Evolutionary conservation across 2,329 filamentous ascomycete genomes (phyloP), one percentile per base, ranked within the genome.

Genomic region (Cercospora janseana): DNA sequence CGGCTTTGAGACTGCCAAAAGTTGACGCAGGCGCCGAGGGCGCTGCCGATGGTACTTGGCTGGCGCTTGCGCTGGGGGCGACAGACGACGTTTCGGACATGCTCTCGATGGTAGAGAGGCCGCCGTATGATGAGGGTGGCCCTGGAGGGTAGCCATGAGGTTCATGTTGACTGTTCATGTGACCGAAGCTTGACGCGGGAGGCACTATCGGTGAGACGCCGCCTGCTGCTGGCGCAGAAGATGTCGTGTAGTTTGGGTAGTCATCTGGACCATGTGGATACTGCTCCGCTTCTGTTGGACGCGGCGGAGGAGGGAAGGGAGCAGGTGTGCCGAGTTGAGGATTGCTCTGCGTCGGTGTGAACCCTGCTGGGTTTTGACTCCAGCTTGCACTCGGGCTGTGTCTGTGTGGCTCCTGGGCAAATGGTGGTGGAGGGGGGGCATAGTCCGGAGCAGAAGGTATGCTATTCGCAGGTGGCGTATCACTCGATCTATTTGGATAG

Each of bases 1-100:
- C 65, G 6, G 58, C 56, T 27, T 65, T 65, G 4, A 67, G 46
- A 26, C 62, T 65, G 4, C 55, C 52, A 13, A 61, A 48, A 6
- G 52, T 37, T 7, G 49, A 43, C 6, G 38, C 32, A 0, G 43
- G 26, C n/a, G 32, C 42, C 9, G 44, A 47, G 5, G 44, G 44
- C 6, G 44, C 16, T 6, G 44, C 44, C 20, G 44, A 47, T 27
- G 34, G 44, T 31, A 37, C 27, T 43, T 46, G 24, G 21, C 20
- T 13, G 27, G 43, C 23, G 43, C 37, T 35, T 18, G 49, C 43
- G 23, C 43, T 35, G 21, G 49, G 28, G 3, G 44, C 44, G 5
- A 47, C 32, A n/a, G 44, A 47, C 13, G 44, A 47, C 2, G 32
- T 37, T 20, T 47, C 44, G 9, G 44, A 47, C 44, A 47, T 47